Base-by-base conservation (phyloP, 202 grass and related monocot genomes). In the Schoenoplectus triqueter region DNA sequence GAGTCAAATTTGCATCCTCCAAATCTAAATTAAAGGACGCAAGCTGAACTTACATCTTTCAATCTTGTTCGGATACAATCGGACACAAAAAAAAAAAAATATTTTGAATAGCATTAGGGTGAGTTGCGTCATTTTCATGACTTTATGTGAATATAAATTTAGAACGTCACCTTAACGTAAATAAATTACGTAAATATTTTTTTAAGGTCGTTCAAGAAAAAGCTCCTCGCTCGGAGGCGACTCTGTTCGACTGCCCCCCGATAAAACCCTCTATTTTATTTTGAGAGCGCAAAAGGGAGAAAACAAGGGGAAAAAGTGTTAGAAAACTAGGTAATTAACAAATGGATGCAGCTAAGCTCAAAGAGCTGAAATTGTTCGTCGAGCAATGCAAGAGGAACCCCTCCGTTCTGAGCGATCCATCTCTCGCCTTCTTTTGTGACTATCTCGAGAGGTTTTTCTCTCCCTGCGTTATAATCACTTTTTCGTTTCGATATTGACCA, bases 371-470 rank as follows among this genome's bases (percentile, higher is more conserved):
- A 14, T 19, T 49, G 6, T 94, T 97, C 82, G 84, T 93, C 2
- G 95, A 93, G 45, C 84, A 90, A 56, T 97, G 95, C 92, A 89
- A 91, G 74, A 89, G 82, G 39, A 84, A 97, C 3, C 90, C 92
- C 5, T 62, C 92, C 13, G 7, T 94, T 62, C 89, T 97, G 31
- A 51, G 64, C 87, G 90, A 94, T 40, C 95, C 92, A 73, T 86
- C 66, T 81, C 84, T 97, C 80, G 49, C 90, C 89, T 97, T 94
- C 92, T 97, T 97, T 89, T 85, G 92, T 51, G 90, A 97, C 64
- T 94, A 91, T 84, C 87, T 97, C 84, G 10, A 82, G 17, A 94
- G 92, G 89, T 31, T 94, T 77, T 55, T 67, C 15, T 54, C 10
- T 14, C 54, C 61, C 46, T 14, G 2, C n/a, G 4, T 52, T 39